phyloP scores from a whole-genome alignment of 2,329 filamentous ascomycete species.

The Colletotrichum tabaci region DNA sequence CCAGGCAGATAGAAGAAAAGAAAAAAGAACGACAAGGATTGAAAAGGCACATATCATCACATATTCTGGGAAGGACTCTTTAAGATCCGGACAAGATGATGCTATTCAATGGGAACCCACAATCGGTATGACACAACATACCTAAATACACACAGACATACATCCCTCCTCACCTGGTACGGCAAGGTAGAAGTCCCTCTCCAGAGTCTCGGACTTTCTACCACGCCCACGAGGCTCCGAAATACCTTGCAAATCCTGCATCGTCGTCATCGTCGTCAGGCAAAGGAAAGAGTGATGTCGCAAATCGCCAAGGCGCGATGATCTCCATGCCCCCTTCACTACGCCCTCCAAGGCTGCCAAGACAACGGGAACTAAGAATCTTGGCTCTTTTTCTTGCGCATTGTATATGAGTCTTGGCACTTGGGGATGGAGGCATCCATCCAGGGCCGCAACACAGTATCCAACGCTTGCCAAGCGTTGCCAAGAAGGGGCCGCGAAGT shows the following conservation, averaged over 20 bases:
- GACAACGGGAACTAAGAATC: constrained; percentile 36
- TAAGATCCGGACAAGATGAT: too few species aligned
- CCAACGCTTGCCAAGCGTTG: constrained; percentile 15
- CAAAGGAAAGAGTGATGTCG: constrained; percentile 8
- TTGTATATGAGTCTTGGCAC: background rate
- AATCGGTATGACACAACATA: background rate
- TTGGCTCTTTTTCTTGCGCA: background rate
- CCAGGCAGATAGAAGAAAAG: background rate
- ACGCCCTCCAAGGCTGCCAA: constrained; percentile 30
- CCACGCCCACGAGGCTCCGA: background rate
- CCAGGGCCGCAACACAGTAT: constrained; percentile 11
- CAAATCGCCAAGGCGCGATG: constrained; percentile 14
- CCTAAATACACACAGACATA: too few species aligned
- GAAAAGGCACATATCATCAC: too few species aligned
- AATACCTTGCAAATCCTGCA: background rate
- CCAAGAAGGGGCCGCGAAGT: constrained; percentile 34
- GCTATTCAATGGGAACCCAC: background rate
- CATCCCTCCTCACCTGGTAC: too few species aligned
- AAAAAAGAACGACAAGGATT: too few species aligned
- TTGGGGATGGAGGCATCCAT: constrained; percentile 4
- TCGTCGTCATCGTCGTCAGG: background rate
- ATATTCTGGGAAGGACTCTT: too few species aligned
- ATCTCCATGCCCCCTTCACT: background rate
- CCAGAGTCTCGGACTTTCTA: background rate
- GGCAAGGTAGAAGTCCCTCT: background rate